phyloP scores from a whole-genome alignment of 2,329 filamentous ascomycete genomes.

The Reticulascus tulasneorum region DNA sequence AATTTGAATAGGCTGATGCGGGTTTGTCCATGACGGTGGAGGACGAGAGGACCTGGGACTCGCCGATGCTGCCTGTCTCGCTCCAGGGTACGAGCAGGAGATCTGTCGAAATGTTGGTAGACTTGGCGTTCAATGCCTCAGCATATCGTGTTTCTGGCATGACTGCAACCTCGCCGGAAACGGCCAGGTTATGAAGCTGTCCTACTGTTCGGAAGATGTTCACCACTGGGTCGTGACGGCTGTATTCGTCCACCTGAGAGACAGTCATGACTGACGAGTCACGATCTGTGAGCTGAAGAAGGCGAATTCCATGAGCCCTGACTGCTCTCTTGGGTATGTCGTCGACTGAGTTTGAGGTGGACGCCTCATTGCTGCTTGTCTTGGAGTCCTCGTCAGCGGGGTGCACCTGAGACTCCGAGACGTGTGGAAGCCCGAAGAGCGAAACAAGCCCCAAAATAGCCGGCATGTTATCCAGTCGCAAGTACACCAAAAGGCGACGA shows the following conservation, averaged over 20 bases:
- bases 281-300: conserved; percentile 85
- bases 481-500: conserved; percentile 69
- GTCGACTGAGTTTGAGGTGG: not conserved
- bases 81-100: conserved; percentile 87
- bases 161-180: conserved; percentile 76
- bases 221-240: conserved; percentile 74
- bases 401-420: conserved; percentile 17
- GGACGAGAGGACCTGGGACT: conserved; percentile 31
- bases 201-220: conserved; percentile 90
- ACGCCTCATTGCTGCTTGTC: conserved; percentile 7
- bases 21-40: conserved; percentile 30
- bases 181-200: conserved; percentile 74
- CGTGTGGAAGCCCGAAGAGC: conserved; percentile 55
- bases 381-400: conserved; percentile 20
- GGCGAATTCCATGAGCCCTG: conserved; percentile 77
- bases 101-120: conserved; percentile 65
- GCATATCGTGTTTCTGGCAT: conserved; percentile 75
- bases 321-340: conserved; percentile 41
- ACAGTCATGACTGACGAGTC: conserved; percentile 95
- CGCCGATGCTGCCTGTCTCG: conserved; percentile 70
- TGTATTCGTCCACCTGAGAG: conserved; percentile 72
- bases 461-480: conserved; percentile 80
- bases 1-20: conserved; percentile 59
- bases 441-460: conserved; percentile 79
- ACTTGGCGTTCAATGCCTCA: conserved; percentile 68